Base-by-base conservation (phyloP, 495 filamentous ascomycete species). In the Penicillium soppii region DNA sequence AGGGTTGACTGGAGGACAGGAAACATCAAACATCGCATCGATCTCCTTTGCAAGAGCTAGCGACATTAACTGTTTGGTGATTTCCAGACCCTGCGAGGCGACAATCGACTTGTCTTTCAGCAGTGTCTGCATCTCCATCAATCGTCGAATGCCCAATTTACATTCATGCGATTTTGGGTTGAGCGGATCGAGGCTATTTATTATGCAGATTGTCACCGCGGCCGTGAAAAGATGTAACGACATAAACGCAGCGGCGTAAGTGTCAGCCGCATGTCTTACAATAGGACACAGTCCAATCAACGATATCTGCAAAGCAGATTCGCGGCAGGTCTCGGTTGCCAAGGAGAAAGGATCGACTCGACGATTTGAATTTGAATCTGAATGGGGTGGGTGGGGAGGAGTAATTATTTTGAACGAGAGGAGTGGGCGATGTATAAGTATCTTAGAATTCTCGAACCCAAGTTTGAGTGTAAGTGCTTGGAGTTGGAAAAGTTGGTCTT, bases 161-260 rank as follows among this genome's bases (percentile, higher is more conserved):
- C 42, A 43, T 13, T 58, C 40, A 15, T 56, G 36, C 0, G 58
- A 65, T 2, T 59, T 44, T 0, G 41, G 21, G 4, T 20, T 54
- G 0, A 69, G 17, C 1, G 60, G 60, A 9, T 66, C 58, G 21
- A 61, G 61, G 37, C 66, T 69, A 4, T 35, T 48, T n/a, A 69
- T 40, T 2, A 66, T 56, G 10, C 58, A 59, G n/a, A 66, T 44
- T 10, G 54, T 59, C 0, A 69, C 48, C 0, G 58, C 66, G 0
- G 66, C 63, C 0, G 66, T 69, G 45, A 69, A 69, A 0, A 59
- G 63, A 16, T 69, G 66, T n/a, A 69, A 65, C 2, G 56, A 45
- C 7, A 66, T 58, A 12, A 68, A 70, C 7, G 64, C 45, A 2
- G 53, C 62, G 1, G 67, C 65, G 27, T 70, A 68, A 2, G 67